phyloP scores from a whole-genome alignment of 2,329 filamentous ascomycete genomes.

The Alternaria conjuncta region DNA sequence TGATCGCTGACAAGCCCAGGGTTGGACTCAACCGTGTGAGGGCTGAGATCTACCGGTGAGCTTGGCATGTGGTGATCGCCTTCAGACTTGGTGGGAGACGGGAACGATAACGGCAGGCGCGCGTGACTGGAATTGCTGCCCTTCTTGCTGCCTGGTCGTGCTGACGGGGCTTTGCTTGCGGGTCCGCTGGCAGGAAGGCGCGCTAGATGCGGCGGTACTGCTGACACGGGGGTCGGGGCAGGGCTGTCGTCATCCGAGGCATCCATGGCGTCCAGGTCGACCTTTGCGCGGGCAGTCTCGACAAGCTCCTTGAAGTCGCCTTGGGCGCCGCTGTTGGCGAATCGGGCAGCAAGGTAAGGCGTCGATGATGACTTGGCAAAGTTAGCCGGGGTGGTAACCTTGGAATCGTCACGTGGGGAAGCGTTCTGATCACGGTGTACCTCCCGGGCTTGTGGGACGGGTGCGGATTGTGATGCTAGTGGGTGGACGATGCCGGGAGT shows the following conservation, averaged over 20 bases:
- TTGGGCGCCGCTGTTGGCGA: conserved; percentile 51
- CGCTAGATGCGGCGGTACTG: conserved; percentile 38
- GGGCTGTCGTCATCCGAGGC: conserved; percentile 45
- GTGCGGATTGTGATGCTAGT: conserved; percentile 37
- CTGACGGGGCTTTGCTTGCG: conserved; percentile 37
- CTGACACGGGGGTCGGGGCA: conserved; percentile 36
- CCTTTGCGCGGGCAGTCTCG: conserved; percentile 44
- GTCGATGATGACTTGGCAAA: conserved; percentile 50
- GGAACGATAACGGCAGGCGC: conserved; percentile 41
- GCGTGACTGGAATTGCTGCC: conserved; percentile 34
- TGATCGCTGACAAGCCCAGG: conserved; percentile 59
- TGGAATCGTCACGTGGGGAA: conserved; percentile 22
- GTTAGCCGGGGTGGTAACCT: conserved; percentile 19
- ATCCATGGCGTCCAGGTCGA: conserved; percentile 46
- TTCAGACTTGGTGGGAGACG: conserved; percentile 34
- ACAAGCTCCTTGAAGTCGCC: conserved; percentile 49
- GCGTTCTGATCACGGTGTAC: conserved; percentile 41
- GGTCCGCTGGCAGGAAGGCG: conserved; percentile 40
- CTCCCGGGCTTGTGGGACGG: conserved; percentile 35
- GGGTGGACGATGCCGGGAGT: conserved; percentile 46
- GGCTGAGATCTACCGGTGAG: conserved; percentile 52
- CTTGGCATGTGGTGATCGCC: conserved; percentile 38
- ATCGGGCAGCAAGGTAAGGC: conserved; percentile 51
- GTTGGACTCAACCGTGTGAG: conserved; percentile 57
- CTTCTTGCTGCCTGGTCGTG: conserved; percentile 45